Evolutionary conservation across 176 grass and related monocot genomes (phyloP).

Genomic region (Cenchrus fungigraminus): DNA sequence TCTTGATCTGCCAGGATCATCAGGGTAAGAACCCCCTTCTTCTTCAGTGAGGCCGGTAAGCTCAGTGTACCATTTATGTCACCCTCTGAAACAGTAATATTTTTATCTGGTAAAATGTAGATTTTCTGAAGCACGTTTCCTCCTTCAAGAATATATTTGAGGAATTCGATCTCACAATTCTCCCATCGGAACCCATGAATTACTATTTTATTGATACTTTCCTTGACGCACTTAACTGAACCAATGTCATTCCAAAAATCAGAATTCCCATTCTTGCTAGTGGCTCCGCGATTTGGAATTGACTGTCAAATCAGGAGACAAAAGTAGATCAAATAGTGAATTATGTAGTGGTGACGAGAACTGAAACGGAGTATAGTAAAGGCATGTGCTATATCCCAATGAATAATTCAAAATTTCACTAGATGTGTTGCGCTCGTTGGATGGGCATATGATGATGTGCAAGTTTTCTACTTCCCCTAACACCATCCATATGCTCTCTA

Average conservation of each 20-base stretch:
- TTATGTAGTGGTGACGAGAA: no score
- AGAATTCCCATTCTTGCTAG: neutral
- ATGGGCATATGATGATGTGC: neutral
- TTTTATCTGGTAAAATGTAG: neutral
- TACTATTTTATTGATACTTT: constrained; percentile 15
- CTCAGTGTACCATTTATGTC: neutral
- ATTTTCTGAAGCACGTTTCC: constrained; percentile 10
- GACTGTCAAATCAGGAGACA: constrained; percentile 1
- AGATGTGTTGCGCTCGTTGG: neutral
- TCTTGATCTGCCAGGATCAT: neutral
- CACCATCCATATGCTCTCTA: neutral
- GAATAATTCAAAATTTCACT: neutral
- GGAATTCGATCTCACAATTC: constrained; percentile 1
- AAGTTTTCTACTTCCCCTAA: neutral
- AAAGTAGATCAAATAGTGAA: neutral
- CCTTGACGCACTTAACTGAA: constrained; percentile 17
- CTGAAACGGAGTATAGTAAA: neutral
- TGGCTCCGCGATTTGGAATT: neutral
- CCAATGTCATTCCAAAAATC: neutral
- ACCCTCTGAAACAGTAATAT: no score
- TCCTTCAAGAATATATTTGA: neutral
- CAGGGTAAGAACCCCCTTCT: neutral
- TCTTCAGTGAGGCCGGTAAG: neutral
- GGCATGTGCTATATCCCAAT: neutral
- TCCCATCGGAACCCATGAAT: constrained; percentile 21